phyloP scores from a whole-genome alignment of 108 stramenopile species.

The Craspedostauros australis region DNA sequence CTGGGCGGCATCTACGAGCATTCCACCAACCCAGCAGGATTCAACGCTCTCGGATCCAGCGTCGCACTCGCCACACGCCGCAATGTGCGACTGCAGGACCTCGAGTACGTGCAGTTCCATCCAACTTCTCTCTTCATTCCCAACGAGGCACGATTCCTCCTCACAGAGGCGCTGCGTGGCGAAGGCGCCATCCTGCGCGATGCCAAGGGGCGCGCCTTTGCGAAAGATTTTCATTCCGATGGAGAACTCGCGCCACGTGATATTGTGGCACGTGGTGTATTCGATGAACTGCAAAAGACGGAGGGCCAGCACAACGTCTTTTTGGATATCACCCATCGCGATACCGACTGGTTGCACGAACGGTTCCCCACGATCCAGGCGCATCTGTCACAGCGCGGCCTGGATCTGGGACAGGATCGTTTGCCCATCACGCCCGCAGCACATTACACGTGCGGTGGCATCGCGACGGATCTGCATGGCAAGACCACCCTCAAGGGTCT shows the following conservation, averaged over 20 bases:
- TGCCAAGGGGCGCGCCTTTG: slow-evolving; percentile 69
- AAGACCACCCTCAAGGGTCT: slow-evolving; percentile 52
- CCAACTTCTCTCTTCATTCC: slow-evolving; percentile 86
- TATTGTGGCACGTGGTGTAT: slow-evolving; percentile 89
- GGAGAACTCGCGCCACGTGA: slow-evolving; percentile 93
- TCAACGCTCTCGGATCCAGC: slow-evolving; percentile 87
- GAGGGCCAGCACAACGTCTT: slow-evolving; percentile 49
- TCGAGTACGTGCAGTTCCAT: slow-evolving; percentile 97
- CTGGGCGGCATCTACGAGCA: slow-evolving; percentile 89
- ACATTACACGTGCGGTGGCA: slow-evolving; percentile 93
- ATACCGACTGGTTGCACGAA: slow-evolving; percentile 61
- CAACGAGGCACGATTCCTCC: slow-evolving; percentile 80
- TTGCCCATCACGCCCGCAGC: slow-evolving; percentile 90
- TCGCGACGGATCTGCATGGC: slow-evolving; percentile 78
- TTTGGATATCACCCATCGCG: slow-evolving; percentile 87
- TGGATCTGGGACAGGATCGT: slow-evolving; percentile 75
- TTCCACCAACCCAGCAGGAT: slow-evolving; percentile 87
- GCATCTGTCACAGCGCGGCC: slow-evolving; percentile 37
- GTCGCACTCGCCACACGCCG: slow-evolving; percentile 72
- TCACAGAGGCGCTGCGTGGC: slow-evolving; percentile 90
- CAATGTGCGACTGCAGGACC: slow-evolving; percentile 58
- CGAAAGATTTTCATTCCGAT: slow-evolving; percentile 75
- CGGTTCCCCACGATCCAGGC: slow-evolving; percentile 85
- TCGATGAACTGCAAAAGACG: slow-evolving; percentile 58
- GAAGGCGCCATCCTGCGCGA: slow-evolving; percentile 87